Percentiles rank a stretch among this genome's conserved stretches.
phyloP scores from a whole-genome alignment of 2,329 filamentous ascomycete species.

The Fusarium fujikuroi region DNA sequence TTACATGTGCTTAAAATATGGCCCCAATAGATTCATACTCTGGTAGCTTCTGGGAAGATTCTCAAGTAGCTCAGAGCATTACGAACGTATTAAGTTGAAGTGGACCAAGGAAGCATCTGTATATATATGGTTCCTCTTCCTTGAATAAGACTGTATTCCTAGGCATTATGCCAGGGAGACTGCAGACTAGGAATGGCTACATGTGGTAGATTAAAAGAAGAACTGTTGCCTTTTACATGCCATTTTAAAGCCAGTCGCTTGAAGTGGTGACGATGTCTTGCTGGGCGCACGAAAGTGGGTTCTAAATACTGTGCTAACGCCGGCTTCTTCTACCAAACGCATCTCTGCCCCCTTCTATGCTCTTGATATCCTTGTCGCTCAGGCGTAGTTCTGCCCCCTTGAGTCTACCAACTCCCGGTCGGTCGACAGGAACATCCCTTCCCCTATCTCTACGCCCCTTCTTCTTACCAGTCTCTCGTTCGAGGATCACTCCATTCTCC shows the following conservation, averaged over 20 bases:
- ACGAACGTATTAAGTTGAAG: slow-evolving; percentile 23
- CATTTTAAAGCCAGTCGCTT: background rate
- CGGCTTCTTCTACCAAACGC: slow-evolving; percentile 54
- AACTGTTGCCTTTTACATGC: slow-evolving; percentile 22
- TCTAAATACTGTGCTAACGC: slow-evolving; percentile 22
- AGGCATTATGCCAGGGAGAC: slow-evolving; percentile 28
- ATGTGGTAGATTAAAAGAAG: slow-evolving; percentile 29
- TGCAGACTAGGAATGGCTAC: slow-evolving; percentile 18
- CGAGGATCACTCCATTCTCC: slow-evolving; percentile 91
- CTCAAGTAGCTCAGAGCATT: slow-evolving; percentile 14
- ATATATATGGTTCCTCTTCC: slow-evolving; percentile 47
- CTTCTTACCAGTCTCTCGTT: slow-evolving; percentile 61
- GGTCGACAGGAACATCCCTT: slow-evolving; percentile 72
- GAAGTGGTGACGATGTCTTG: background rate
- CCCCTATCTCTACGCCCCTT: slow-evolving; percentile 55
- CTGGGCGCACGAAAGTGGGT: background rate
- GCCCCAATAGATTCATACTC: slow-evolving; percentile 42
- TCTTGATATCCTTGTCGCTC: slow-evolving; percentile 79
- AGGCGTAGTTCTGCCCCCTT: slow-evolving; percentile 81
- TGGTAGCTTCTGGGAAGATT: slow-evolving; percentile 20
- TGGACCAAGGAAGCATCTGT: slow-evolving; percentile 42
- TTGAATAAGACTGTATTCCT: slow-evolving; percentile 16
- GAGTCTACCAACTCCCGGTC: slow-evolving; percentile 83
- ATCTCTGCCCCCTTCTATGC: slow-evolving; percentile 69
- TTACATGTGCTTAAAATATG: slow-evolving; percentile 43